Evolutionary conservation across 768 basidiomycete species (phyloP), one percentile per base, ranked within the genome.

Genomic region (Candolleomyces efflorescens): DNA sequence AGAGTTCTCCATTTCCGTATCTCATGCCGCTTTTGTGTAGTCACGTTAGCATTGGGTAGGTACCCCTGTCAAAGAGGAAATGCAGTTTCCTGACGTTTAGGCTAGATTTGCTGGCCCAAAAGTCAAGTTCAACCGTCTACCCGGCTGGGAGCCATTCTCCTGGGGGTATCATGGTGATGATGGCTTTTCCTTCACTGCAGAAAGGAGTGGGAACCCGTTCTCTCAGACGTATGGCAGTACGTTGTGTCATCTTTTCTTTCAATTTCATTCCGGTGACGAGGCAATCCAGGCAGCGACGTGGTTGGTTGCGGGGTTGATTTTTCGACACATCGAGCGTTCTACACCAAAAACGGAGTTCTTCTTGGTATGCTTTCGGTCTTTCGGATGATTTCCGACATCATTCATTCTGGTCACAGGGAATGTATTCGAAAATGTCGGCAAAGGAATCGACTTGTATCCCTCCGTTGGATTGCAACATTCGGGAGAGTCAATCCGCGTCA

Each of bases 121-220:
- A 45, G 85, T 88, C 53, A 83, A 82, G 65, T 72, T 89, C 53
- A 81, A 82, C 27, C 86, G 91, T 53, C 81, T 94, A 32, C 93
- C 94, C 37, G 93, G 93, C 20, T 91, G 88, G 89, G 90, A 94
- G 68, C 74, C 78, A 57, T 82, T 84, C 60, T 94, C 91, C 5
- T 95, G 92, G 90, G 93, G 92, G 53, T 96, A 93, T 68, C 89
- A 94, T 64, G 92, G 89, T n/a, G 92, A 94, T 63, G 92, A 91
- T 65, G 93, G 94, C 5, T 82, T 78, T 57, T 78, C 87, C 2
- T 92, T 90, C 70, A 83, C 88, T 23, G 82, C 84, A 5, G 86
- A 90, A 58, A 85, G 82, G 68, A 84, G 78, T 32, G 92, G 90
- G 26, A 78, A 80, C 48, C 73, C 81, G 15, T 97, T 88, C 71